A percentile compares a stretch with the other conserved stretches of the same genome.
phyloP scores from a whole-genome alignment of 805 yeast species.

The Wickerhamiella sergipiensis region DNA sequence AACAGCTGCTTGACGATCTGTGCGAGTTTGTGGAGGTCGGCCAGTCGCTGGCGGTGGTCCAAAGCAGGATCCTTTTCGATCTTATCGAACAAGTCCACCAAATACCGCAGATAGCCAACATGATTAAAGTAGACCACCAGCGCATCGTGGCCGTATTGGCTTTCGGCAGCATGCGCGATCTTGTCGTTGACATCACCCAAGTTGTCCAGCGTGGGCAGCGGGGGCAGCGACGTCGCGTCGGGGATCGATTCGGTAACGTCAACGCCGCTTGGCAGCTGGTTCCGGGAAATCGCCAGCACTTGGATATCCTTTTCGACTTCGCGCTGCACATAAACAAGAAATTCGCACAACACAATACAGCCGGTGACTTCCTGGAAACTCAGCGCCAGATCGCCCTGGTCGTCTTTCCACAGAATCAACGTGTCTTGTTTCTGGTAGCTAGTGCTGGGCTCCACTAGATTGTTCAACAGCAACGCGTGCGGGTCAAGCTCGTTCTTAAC shows the following conservation, averaged over 20 bases:
- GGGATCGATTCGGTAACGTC: constrained; percentile 67
- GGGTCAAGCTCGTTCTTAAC: constrained; percentile 61
- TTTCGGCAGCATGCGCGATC: constrained; percentile 45
- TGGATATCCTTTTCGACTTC: constrained; percentile 51
- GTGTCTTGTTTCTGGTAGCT: constrained; percentile 92
- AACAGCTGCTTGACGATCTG: constrained; percentile 56
- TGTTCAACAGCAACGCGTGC: constrained; percentile 44
- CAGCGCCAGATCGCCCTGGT: constrained; percentile 62
- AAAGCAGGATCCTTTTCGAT: constrained; percentile 33
- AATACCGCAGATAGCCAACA: constrained; percentile 36
- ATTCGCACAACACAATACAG: constrained; percentile 71
- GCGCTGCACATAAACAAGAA: constrained; percentile 55
- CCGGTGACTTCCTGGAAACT: constrained; percentile 89
- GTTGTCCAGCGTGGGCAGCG: constrained; percentile 37
- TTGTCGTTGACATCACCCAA: constrained; percentile 41
- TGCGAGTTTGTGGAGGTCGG: constrained; percentile 51
- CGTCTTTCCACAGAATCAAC: constrained; percentile 73
- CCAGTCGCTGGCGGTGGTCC: constrained; percentile 28
- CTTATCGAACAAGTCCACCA: constrained; percentile 39
- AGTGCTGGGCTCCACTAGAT: constrained; percentile 56
- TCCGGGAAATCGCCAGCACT: constrained; percentile 48
- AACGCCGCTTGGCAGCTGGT: constrained; percentile 22
- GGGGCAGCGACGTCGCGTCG: constrained; percentile 66
- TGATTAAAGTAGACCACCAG: constrained; percentile 43
- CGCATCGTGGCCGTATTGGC: constrained; percentile 48